Conservation (phyloP, 2,329 filamentous ascomycete genomes). For the Xylaria sp. region DNA sequence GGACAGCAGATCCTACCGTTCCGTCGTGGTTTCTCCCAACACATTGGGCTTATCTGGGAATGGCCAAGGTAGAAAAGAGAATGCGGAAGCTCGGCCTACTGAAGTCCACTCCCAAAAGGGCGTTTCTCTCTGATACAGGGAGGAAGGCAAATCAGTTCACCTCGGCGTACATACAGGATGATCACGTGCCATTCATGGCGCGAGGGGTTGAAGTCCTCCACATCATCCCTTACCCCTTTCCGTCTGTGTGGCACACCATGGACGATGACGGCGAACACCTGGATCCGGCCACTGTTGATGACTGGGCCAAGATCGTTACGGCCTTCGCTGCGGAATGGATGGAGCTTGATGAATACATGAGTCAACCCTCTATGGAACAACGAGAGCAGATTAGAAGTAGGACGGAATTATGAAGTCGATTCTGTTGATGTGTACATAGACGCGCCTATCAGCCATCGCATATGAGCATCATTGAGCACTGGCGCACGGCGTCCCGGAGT, state of each 20-base stretch:
- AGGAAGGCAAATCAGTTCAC: conserved; percentile 55
- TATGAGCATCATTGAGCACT: no score
- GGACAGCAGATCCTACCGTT: conserved; percentile 66
- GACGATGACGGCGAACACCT: conserved; percentile 83
- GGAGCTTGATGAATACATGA: conserved; percentile 60
- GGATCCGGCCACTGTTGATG: conserved; percentile 76
- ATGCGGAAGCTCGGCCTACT: conserved; percentile 68
- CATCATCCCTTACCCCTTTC: conserved; percentile 84
- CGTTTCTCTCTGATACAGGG: conserved; percentile 68
- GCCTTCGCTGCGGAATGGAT: conserved; percentile 92
- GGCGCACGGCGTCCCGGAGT: no score
- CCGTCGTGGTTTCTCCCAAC: conserved; percentile 89
- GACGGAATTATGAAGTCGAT: conserved; percentile 9
- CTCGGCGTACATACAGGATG: conserved; percentile 69
- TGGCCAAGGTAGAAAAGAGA: conserved; percentile 74
- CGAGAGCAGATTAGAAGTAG: conserved; percentile 20
- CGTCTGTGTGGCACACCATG: conserved; percentile 82
- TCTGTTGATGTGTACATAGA: neutral
- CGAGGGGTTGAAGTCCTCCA: conserved; percentile 88
- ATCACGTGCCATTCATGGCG: conserved; percentile 88
- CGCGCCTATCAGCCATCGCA: no score
- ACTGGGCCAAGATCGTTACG: conserved; percentile 84
- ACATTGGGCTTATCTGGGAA: conserved; percentile 86
- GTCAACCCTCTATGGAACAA: conserved; percentile 14
- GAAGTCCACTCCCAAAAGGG: conserved; percentile 43